Conservation (phyloP, 2,329 filamentous ascomycete genomes). For the Pseudocercospora vitis region DNA sequence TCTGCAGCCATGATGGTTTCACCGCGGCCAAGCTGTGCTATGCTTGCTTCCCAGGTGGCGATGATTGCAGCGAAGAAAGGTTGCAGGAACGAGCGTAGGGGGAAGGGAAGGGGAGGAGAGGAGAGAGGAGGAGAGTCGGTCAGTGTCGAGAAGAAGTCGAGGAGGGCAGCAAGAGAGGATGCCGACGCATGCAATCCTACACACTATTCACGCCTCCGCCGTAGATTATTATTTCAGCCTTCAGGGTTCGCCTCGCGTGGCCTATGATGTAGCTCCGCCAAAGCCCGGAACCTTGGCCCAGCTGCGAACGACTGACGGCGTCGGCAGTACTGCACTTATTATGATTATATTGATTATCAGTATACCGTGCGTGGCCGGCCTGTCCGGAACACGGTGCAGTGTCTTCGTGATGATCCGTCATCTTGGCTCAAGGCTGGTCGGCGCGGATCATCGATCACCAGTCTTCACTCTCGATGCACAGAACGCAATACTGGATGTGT, state of each 20-base stretch:
- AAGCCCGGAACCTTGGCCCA: not conserved
- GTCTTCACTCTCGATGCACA: too few relatives aligned
- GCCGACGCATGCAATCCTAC: too few relatives aligned
- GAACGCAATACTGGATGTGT: too few relatives aligned
- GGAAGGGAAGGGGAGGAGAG: not conserved
- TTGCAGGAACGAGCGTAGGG: not conserved
- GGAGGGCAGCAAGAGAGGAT: not conserved
- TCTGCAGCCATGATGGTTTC: conserved; percentile 3
- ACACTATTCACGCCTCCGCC: not conserved
- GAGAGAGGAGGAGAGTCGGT: not conserved
- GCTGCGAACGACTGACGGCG: too few relatives aligned
- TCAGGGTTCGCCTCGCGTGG: not conserved
- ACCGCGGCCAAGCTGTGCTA: conserved; percentile 9
- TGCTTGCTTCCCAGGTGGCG: too few relatives aligned
- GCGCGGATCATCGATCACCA: too few relatives aligned
- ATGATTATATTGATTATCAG: too few relatives aligned
- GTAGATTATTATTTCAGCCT: not conserved
- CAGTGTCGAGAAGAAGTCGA: not conserved
- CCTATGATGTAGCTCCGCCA: not conserved
- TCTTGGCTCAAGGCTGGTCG: too few relatives aligned
- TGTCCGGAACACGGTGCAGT: too few relatives aligned
- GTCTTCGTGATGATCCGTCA: too few relatives aligned
- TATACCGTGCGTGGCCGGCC: too few relatives aligned
- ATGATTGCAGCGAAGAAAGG: not conserved
- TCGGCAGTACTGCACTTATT: too few relatives aligned